Base-by-base conservation (phyloP, 305 asterid species). In the Fraxinus dipetala region DNA sequence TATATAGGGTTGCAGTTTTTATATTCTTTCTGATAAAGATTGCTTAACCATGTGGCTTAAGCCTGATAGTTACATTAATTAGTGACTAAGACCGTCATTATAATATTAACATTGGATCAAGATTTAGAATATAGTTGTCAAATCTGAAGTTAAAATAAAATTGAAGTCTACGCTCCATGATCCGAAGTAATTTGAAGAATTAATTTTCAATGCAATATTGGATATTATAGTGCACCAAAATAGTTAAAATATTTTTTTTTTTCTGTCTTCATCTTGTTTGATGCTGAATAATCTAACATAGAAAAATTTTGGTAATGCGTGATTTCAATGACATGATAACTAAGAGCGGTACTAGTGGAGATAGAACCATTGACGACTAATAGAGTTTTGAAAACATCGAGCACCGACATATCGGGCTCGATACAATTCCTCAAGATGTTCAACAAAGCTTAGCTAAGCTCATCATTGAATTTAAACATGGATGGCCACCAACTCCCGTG, bases 61-160 rank as follows among this genome's bases (percentile, higher is more conserved):
- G n/a, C 59, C 61, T 3, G 6, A 13, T 48, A 48, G 6, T 48
- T 48, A 20, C 61, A 61, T 8, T n/a, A 59, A 1, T 80, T 72
- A 34, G 59, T 59, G n/a, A 73, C 4, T 43, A 24, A 35, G 36
- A 5, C 11, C 67, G 79, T 75, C 72, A 75, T 56, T 82, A 38
- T 80, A 76, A 72, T 59, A 65, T 16, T 18, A 61, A 63, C 36
- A 35, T 79, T 61, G 80, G 83, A 79, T 79, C 82, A 43, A n/a
- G 51, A 70, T 30, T 16, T 9, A 54, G 34, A 79, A 28, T 79
- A 79, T 22, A 22, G 78, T 26, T 61, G 78, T 78, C 35, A 45
- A 38, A 11, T 61, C 65, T 26, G 14, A 14, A 26, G 9, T 56
- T 22, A 8, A 22, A 22, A 61, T 6, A 61, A 56, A 56, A 56